A percentile compares a stretch with the other conserved stretches of the same genome.
Conservation (phyloP, 2,329 filamentous ascomycete species). For the Ophiocordyceps polyrhachis-furcata region DNA sequence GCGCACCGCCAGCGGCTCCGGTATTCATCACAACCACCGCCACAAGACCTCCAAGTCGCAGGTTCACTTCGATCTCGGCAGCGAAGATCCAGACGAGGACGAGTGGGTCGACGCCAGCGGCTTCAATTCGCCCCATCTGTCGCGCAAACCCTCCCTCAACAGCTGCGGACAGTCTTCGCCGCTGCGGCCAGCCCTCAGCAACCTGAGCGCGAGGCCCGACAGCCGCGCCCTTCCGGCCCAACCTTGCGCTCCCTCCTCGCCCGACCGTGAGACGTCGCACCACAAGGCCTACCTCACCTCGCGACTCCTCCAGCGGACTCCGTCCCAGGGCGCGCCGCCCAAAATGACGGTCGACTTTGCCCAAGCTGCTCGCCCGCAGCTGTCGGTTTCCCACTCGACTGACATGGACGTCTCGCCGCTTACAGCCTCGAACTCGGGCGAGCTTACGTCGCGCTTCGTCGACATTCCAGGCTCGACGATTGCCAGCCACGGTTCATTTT, state of each 20-base stretch:
- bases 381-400: conserved; percentile 13
- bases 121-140: conserved; percentile 39
- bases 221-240: conserved; percentile 12
- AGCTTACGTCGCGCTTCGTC: conserved; percentile 42
- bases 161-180: conserved; percentile 27
- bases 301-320: conserved; percentile 43
- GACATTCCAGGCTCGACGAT: conserved; percentile 29
- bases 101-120: conserved; percentile 51
- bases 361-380: conserved; percentile 19
- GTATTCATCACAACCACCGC: conserved; percentile 22
- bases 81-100: conserved; percentile 24
- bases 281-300: conserved; percentile 51
- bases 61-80: conserved; percentile 46
- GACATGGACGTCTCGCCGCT: conserved; percentile 10
- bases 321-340: conserved; percentile 41
- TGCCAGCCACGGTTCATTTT: conserved; percentile 33
- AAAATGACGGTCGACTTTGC: conserved; percentile 42
- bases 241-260: conserved; percentile 7
- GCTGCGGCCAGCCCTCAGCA: conserved; percentile 17
- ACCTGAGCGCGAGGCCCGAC: conserved; percentile 16
- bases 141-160: conserved; percentile 26
- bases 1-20: conserved; percentile 30
- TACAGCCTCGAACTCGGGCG: conserved; percentile 19
- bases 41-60: conserved; percentile 24
- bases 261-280: conserved; percentile 22